Base-by-base conservation (phyloP, 768 basidiomycete species). In the Leccinum variicolor region DNA sequence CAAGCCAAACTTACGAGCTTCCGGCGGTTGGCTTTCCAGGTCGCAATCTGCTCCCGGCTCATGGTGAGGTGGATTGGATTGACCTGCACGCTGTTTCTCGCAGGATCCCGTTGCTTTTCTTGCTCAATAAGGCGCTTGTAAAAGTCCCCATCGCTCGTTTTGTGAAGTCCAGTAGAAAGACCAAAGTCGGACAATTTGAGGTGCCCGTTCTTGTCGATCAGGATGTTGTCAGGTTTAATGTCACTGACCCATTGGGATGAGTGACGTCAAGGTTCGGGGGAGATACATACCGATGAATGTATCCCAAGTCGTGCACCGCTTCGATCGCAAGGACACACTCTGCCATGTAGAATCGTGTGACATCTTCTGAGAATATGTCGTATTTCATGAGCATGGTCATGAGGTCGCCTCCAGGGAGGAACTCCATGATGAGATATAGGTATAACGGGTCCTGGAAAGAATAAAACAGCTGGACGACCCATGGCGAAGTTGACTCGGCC, bases 351-450 rank as follows among this genome's bases (percentile, higher is more conserved):
- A 99, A 98, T 57, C 96, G 87, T 29, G 94, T 95, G 36, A 98
- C 96, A 69, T 98, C 96, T 74, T 98, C 97, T 7, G 92, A 93
- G 77, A 98, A 98, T 8, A 96, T 90, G 73, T 98, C 96, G 74
- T 99, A 98, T 75, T 98, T 98, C 89, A 99, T 99, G 65, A 99
- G 79, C 96, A 98, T 99, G 13, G 97, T 98, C 96, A 99, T 98
- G 61, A 99, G 79, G 72, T 99, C 96, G n/a, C 96, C 96, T 47
- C 96, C 96, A 36, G 85, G 84, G 46, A 86, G 79, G 74, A 89
- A 90, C 74, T 90, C 88, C 96, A 99, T 99, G 78, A 99, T 91
- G 59, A 99, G 84, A 76, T 98, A 99, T 26, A 99, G 85, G 70
- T 96, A 98, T 53, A 92, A 78, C 1, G 91, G 85, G 72, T 98